Evolutionary conservation across 2,329 filamentous ascomycete species (phyloP), one percentile per base, ranked within the genome.

Genomic region (Hirsutella rhossiliensis): DNA sequence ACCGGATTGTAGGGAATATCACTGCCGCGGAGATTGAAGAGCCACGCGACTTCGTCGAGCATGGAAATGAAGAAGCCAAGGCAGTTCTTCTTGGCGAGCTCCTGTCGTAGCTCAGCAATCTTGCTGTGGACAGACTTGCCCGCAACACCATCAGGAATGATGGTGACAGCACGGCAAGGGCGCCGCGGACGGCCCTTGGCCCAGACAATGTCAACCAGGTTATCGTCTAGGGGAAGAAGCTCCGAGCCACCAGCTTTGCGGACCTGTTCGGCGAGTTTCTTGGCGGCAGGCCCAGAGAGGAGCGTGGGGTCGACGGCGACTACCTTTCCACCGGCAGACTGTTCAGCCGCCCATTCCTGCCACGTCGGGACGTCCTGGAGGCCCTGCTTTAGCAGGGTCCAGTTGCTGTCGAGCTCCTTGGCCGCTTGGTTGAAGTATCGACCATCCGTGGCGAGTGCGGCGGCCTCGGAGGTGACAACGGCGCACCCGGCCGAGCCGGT

Each of bases 1-100:
- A 98, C 92, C 0, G 92, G 92, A 59, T 98, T 98, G 68, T 92
- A 98, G 0, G 88, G 87, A 51, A 98, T 97, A 60, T 97, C 92
- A 61, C 76, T 92, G 54, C 92, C 92, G 53, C 92, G 81, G 41
- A 98, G 68, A 64, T 98, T 98, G 70, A 96, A 96, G n/a, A 98
- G 73, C 92, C 92, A 98, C 11, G 92, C 92, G 54, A 96, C 80
- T 64, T 98, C 92, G 56, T 98, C 92, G 38, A 98, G 77, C 81
- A 94, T 89, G 6, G 89, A 96, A 39, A 97, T 78, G 41, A 97
- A 80, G 53, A 97, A 87, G 1, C 87, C 90, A 17, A 82, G 76
- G 6, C 81, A 83, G 59, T 92, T 92, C 67, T 86, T 94, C 71
- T 92, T 95, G 48, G 86, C 81, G 15, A 98, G 69, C 54, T 96